Conservation (phyloP, 2,329 filamentous ascomycete genomes). For the Botrytis fabae region DNA sequence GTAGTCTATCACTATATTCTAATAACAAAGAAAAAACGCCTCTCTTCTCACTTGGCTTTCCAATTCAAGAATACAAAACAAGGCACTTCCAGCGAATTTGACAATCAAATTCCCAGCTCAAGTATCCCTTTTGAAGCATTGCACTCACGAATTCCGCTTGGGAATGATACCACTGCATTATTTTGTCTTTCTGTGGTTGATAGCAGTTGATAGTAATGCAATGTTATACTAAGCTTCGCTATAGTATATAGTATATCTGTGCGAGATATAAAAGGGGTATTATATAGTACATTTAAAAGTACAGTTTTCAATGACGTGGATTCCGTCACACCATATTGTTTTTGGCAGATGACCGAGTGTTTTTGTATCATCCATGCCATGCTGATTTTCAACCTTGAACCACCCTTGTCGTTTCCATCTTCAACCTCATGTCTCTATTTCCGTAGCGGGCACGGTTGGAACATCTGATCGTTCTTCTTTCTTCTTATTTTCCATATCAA, state of each 20-base stretch:
- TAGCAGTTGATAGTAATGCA: background rate
- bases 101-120: background rate
- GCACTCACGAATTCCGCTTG: background rate
- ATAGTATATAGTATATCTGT: background rate
- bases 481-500: slow-evolving; percentile 15
- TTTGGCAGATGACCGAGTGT: background rate
- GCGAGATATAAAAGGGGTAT: slow-evolving; percentile 10
- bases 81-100: background rate
- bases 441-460: background rate
- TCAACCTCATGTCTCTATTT: background rate
- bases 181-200: slow-evolving; percentile 6
- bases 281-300: slow-evolving; percentile 15
- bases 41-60: background rate
- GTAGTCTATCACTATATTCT: too few relatives aligned
- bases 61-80: background rate
- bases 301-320: slow-evolving; percentile 24
- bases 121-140: background rate
- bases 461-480: background rate
- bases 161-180: background rate
- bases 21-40: too few relatives aligned
- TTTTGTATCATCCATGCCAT: background rate
- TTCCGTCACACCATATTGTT: slow-evolving; percentile 16
- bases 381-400: background rate
- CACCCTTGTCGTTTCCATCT: background rate
- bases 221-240: slow-evolving; percentile 1